phyloP scores from a whole-genome alignment of 139 green algal genomes.

The Chlamydomonas schloesseri region DNA sequence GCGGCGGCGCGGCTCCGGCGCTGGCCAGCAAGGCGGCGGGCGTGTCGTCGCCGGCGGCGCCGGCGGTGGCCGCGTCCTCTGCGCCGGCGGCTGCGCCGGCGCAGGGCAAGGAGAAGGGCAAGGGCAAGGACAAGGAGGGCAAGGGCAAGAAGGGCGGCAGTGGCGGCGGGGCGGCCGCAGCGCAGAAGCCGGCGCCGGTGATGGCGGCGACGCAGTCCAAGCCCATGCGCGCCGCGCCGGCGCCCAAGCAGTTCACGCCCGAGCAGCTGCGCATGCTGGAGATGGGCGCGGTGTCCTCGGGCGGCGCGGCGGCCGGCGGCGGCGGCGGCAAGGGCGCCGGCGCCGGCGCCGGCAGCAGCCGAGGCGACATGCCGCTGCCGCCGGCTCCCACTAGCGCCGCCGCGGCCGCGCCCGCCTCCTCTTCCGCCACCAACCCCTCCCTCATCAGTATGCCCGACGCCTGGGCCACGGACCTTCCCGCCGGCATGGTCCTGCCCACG shows the following conservation, averaged over 20 bases:
- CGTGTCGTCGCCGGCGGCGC: neutral
- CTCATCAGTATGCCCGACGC: constrained; percentile 1
- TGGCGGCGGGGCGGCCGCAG: neutral
- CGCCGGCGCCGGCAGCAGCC: neutral
- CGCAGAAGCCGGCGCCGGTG: too few relatives aligned
- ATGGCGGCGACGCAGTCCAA: neutral
- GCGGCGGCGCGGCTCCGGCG: neutral
- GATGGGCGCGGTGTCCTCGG: neutral
- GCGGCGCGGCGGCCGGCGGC: too few relatives aligned
- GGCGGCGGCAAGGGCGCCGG: neutral
- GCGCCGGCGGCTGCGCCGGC: neutral
- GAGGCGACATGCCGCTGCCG: too few relatives aligned
- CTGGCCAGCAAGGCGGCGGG: too few relatives aligned
- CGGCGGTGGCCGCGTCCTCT: neutral
- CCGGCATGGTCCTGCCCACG: neutral
- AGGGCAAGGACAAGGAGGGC: neutral
- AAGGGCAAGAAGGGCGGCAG: neutral
- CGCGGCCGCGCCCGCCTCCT: neutral
- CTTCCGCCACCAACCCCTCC: neutral
- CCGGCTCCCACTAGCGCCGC: neutral
- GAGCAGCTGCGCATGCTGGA: constrained; percentile 27
- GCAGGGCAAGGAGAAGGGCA: neutral
- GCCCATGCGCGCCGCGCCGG: constrained; percentile 14
- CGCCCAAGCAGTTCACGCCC: constrained; percentile 30
- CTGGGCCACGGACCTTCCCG: constrained; percentile 19